Evolutionary conservation across 495 filamentous ascomycete species (phyloP), one percentile per base, ranked within the genome.

Genomic region (Choiromyces venosus): DNA sequence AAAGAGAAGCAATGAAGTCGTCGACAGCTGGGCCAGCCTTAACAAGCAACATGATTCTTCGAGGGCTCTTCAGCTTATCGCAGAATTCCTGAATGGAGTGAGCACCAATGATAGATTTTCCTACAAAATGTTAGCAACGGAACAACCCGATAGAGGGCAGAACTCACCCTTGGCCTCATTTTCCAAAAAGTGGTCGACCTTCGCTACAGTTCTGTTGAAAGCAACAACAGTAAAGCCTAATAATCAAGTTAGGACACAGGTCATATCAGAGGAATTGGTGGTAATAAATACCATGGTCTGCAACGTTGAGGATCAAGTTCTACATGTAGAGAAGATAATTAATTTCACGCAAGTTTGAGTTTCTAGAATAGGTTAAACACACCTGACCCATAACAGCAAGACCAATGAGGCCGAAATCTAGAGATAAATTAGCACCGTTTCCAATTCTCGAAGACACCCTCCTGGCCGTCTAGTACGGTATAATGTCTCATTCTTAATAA

Each of bases 351-450:
- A 19, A 18, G 16, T 14, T n/a, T 29, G 5, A 7, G 36, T n/a
- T n/a, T 16, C 52, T 67, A 73, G n/a, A 67, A 75, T n/a, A 65
- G 68, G 37, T 35, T 39, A 37, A 79, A 84, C 86, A 82, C 86
- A 88, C 78, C 66, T 81, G 88, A 78, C 90, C 90, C 95, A 99
- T 98, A 82, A 99, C 94, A 85, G 96, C 95, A 87, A 99, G 88
- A 91, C 95, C 95, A 85, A 99, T 98, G 83, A 99, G 93, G 88
- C 95, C 95, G 86, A 99, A 93, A 90, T 99, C 91, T 87, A 87
- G 88, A 82, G 79, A 73, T 82, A 82, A 71, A 82, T 87, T 83
- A 87, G 86, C 83, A 87, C 83, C 79, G 42, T 2, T 21, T 21
- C 36, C 29, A 65, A 65, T 61, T 61, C 69, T 44, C 69, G 73